Percentiles rank a stretch among this genome's conserved stretches.
Evolutionary conservation across 805 yeast genomes (phyloP).

Genomic region (Nakazawaea ishiwadae): DNA sequence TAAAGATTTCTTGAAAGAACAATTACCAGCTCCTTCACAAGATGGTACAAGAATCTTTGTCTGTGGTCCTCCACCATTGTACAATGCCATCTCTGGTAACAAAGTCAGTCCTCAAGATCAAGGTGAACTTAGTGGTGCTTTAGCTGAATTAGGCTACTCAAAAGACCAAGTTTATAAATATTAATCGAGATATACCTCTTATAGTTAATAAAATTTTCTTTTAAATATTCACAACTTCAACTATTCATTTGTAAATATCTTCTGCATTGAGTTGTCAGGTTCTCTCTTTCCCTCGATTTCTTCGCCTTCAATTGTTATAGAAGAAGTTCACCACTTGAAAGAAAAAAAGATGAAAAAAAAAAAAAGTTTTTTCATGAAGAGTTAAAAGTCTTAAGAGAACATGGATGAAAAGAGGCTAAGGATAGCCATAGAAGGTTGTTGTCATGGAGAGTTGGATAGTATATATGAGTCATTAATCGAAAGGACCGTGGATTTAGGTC

Average conservation of each 20-base stretch:
- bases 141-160: conserved; percentile 83
- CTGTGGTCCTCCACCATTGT: conserved; percentile 95
- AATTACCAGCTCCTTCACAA: conserved; percentile 59
- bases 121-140: conserved; percentile 88
- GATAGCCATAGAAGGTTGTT: conserved; percentile 83
- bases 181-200: conserved; percentile 28
- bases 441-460: conserved; percentile 71
- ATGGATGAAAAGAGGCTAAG: conserved; percentile 4
- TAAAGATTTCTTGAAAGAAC: conserved; percentile 60
- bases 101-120: conserved; percentile 89
- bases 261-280: neutral
- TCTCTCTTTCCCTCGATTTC: no score
- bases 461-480: conserved; percentile 39
- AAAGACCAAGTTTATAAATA: conserved; percentile 89
- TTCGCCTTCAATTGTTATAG: no score
- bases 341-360: neutral
- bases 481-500: conserved; percentile 19
- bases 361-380: neutral
- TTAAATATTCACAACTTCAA: no score
- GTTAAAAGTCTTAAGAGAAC: neutral
- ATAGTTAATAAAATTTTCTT: no score
- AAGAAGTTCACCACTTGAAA: neutral
- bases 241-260: no score
- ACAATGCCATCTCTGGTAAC: conserved; percentile 88
- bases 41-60: conserved; percentile 68